Conservation (phyloP, 257 asterid genomes). For the Nicotiana knightiana region DNA sequence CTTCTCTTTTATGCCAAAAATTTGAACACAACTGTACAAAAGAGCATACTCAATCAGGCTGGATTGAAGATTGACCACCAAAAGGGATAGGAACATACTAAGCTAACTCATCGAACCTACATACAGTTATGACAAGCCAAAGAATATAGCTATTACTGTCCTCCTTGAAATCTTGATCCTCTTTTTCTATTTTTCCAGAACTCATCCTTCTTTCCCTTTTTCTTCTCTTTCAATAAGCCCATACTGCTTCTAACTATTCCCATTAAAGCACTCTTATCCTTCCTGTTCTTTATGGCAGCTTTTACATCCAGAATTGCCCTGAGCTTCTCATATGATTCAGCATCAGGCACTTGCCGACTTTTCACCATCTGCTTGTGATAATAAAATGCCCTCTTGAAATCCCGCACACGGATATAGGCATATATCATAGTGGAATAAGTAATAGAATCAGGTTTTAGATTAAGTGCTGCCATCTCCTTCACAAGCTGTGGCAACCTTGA, state of each 20-base stretch:
- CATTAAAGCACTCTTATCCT: constrained; percentile 81
- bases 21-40: neutral
- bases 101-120: neutral
- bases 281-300: constrained; percentile 66
- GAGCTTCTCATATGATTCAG: constrained; percentile 67
- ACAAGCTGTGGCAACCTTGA: constrained; percentile 77
- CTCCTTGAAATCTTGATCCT: constrained; percentile 24
- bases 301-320: constrained; percentile 72
- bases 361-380: constrained; percentile 89
- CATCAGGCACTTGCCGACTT: constrained; percentile 76
- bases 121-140: constrained; percentile 13
- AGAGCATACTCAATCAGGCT: neutral
- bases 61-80: neutral
- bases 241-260: constrained; percentile 73
- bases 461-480: constrained; percentile 80
- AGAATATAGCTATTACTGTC: neutral
- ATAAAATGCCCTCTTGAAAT: constrained; percentile 83
- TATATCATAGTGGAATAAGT: constrained; percentile 90
- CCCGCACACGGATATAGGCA: constrained; percentile 84
- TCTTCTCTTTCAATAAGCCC: constrained; percentile 66
- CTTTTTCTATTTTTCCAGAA: constrained; percentile 72
- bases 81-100: neutral
- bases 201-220: constrained; percentile 75
- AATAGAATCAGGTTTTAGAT: constrained; percentile 74
- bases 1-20: neutral